Conservation (phyloP, 768 basidiomycete species). For the Tulasnella sp. region DNA sequence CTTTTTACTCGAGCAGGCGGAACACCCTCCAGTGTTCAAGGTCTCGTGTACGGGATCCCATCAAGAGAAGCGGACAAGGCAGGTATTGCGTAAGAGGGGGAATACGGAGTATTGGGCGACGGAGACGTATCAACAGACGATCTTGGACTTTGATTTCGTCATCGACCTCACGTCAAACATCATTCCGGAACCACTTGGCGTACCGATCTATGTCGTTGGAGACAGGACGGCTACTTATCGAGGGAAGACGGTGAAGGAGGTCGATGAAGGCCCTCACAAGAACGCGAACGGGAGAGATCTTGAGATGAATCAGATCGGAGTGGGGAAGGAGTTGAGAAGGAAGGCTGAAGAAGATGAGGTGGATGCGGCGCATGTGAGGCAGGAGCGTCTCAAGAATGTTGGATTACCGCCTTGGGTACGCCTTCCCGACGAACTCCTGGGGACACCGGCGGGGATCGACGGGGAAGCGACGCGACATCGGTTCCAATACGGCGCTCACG, state of each 20-base stretch:
- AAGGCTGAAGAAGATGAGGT: conserved; percentile 34
- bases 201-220: conserved; percentile 48
- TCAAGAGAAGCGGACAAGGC: conserved; percentile 40
- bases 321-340: conserved; percentile 20
- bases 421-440: conserved; percentile 5
- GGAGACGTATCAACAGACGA: conserved; percentile 46
- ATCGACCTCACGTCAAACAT: conserved; percentile 43
- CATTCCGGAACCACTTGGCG: conserved; percentile 22
- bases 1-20: conserved; percentile 53
- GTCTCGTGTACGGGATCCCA: conserved; percentile 49
- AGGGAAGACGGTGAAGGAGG: conserved; percentile 50
- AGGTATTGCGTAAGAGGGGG: conserved; percentile 28
- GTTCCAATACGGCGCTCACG: neutral
- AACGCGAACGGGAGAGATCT: conserved; percentile 21
- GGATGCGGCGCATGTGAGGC: neutral
- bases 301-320: conserved; percentile 32
- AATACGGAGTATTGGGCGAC: conserved; percentile 17
- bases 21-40: conserved; percentile 34
- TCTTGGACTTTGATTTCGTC: conserved; percentile 61
- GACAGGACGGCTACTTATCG: conserved; percentile 57
- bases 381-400: conserved; percentile 1
- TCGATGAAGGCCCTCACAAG: conserved; percentile 31
- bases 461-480: neutral
- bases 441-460: conserved; percentile 10
- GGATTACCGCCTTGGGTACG: conserved; percentile 43